A percentile compares a stretch with the other conserved stretches of the same genome.
Conservation (phyloP, 2,329 filamentous ascomycete genomes). For the Grosmannia serpens region DNA sequence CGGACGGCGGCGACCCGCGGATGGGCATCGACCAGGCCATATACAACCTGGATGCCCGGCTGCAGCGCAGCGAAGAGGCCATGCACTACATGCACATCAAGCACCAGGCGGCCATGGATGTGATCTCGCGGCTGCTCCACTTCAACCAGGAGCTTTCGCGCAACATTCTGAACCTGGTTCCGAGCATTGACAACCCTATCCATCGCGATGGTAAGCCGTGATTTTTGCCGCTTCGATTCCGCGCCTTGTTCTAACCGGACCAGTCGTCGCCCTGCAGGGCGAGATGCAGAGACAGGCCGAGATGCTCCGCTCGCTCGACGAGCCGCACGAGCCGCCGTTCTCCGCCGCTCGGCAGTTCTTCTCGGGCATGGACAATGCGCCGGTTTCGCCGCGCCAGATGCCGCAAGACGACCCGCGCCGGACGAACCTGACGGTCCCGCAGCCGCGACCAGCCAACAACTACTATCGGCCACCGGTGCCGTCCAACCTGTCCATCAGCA, state of each 20-base stretch:
- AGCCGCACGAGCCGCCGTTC: slow-evolving; percentile 56
- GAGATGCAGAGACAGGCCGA: slow-evolving; percentile 53
- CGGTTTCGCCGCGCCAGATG: slow-evolving; percentile 78
- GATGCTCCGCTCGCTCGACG: slow-evolving; percentile 43
- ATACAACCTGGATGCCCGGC: slow-evolving; percentile 65
- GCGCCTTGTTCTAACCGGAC: slow-evolving; percentile 3
- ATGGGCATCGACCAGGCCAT: slow-evolving; percentile 70
- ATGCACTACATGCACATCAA: slow-evolving; percentile 68
- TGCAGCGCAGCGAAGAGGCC: slow-evolving; percentile 75
- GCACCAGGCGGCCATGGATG: slow-evolving; percentile 73
- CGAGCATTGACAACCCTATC: slow-evolving; percentile 62
- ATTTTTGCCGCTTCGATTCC: too few species aligned
- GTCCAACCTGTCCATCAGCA: slow-evolving; percentile 67
- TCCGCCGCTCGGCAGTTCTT: slow-evolving; percentile 57
- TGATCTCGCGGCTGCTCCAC: slow-evolving; percentile 56
- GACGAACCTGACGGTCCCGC: slow-evolving; percentile 52
- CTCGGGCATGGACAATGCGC: slow-evolving; percentile 57
- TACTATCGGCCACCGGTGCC: slow-evolving; percentile 69
- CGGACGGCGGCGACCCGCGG: slow-evolving; percentile 67
- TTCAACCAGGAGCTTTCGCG: slow-evolving; percentile 79
- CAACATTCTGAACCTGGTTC: slow-evolving; percentile 60
- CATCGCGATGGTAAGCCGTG: slow-evolving; percentile 62
- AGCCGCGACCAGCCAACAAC: slow-evolving; percentile 38
- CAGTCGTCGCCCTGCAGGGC: slow-evolving; percentile 45
- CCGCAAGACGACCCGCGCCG: slow-evolving; percentile 75